These are phyloP conservation scores for Inosperma sp. DNA, from an alignment of 768 basidiomycete species.

Conservation along the genomic window DNA sequence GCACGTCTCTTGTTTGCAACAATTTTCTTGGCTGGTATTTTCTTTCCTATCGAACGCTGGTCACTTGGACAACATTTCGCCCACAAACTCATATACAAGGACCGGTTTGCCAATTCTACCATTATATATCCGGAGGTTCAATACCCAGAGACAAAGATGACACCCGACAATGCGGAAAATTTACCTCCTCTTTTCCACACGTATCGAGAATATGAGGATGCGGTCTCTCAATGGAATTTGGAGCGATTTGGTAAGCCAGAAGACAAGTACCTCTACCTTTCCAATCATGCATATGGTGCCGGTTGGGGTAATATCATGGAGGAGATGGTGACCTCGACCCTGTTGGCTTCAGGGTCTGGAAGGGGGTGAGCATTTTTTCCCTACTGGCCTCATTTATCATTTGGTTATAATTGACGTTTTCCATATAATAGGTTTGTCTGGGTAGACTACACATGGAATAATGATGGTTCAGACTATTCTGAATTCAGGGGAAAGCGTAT, in stretches of 20 bases:
- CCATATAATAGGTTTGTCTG: conserved; percentile 46
- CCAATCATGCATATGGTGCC: conserved; percentile 45
- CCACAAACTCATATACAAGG: too few species aligned
- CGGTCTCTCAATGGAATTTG: conserved; percentile 10
- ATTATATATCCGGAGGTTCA: not conserved
- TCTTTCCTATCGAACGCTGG: too few species aligned
- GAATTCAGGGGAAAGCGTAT: conserved; percentile 47
- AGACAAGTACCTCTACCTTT: conserved; percentile 44
- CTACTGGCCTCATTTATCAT: not conserved
- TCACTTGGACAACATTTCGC: too few species aligned
- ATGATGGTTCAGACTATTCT: conserved; percentile 38
- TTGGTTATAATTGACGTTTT: not conserved
- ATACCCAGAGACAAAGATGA: conserved; percentile 13
- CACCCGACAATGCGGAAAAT: not conserved
- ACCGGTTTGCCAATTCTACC: too few species aligned
- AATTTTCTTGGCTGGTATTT: too few species aligned
- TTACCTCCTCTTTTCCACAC: conserved; percentile 19
- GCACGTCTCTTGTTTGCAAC: too few species aligned
- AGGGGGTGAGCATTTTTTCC: conserved; percentile 40
- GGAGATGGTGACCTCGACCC: conserved; percentile 49
- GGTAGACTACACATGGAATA: conserved; percentile 55
- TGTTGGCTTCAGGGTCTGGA: conserved; percentile 43
- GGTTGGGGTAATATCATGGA: conserved; percentile 65
- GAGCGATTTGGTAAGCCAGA: conserved; percentile 26
- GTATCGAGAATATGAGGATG: conserved; percentile 19